Conservation (phyloP, 768 basidiomycete species). For the Krasilnikovozyma curviuscula region DNA sequence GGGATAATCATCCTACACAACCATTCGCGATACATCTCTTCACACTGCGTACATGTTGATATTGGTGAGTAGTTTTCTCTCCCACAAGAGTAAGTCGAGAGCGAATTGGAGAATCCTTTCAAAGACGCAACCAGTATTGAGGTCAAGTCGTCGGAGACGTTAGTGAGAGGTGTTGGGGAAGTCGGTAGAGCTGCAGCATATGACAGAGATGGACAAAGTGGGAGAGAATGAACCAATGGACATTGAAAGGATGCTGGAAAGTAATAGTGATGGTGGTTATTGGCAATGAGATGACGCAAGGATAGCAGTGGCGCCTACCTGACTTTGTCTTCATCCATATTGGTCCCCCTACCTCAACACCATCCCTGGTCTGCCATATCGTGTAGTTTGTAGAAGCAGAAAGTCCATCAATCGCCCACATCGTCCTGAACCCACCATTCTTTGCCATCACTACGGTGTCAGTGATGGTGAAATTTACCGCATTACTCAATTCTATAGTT, state of each 20-base stretch:
- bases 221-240: slow-evolving; percentile 19
- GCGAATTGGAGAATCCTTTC: slow-evolving; percentile 21
- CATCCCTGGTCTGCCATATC: slow-evolving; percentile 18
- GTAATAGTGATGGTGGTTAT: not conserved
- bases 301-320: slow-evolving; percentile 14
- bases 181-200: slow-evolving; percentile 22
- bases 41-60: slow-evolving; percentile 24
- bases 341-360: slow-evolving; percentile 14
- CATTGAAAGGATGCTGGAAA: slow-evolving; percentile 21
- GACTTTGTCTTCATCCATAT: slow-evolving; percentile 24
- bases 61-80: slow-evolving; percentile 25
- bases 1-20: slow-evolving; percentile 16
- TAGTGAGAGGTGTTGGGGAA: slow-evolving; percentile 9
- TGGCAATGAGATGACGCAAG: not conserved
- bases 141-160: slow-evolving; percentile 4
- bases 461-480: slow-evolving; percentile 9
- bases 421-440: slow-evolving; percentile 19
- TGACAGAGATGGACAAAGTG: slow-evolving; percentile 20
- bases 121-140: slow-evolving; percentile 11
- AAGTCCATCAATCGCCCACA: slow-evolving; percentile 13
- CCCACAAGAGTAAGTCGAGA: slow-evolving; percentile 23
- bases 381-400: slow-evolving; percentile 19
- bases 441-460: slow-evolving; percentile 8
- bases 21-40: slow-evolving; percentile 24
- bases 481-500: not conserved